These are phyloP conservation scores for Suhomyces taliae DNA, from an alignment of 1,139 yeast genomes.

Conservation along the genomic window DNA sequence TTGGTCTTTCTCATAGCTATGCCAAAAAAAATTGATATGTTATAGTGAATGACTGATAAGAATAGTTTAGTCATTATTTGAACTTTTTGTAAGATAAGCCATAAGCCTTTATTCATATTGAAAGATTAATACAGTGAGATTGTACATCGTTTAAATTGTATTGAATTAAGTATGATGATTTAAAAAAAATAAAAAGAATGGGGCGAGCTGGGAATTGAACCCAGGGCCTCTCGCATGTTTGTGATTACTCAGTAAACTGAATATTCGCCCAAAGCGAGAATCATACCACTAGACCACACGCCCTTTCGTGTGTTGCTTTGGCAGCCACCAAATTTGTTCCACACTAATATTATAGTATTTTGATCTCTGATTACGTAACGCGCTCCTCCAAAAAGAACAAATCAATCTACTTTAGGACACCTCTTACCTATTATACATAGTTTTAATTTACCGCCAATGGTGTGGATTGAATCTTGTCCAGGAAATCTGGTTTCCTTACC, in stretches of 20 bases:
- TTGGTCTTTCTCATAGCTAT: too few species aligned
- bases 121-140: too few species aligned
- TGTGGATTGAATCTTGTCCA: slow-evolving; percentile 41
- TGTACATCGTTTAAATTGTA: too few species aligned
- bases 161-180: too few species aligned
- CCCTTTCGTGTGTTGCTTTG: slow-evolving; percentile 10
- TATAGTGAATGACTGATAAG: too few species aligned
- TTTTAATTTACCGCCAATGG: slow-evolving; percentile 22
- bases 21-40: too few species aligned
- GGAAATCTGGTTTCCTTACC: slow-evolving; percentile 30
- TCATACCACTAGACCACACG: slow-evolving; percentile 38
- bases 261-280: slow-evolving; percentile 31
- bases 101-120: too few species aligned
- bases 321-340: too few species aligned
- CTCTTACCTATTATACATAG: not conserved
- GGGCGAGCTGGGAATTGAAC: slow-evolving; percentile 38
- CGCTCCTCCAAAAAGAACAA: not conserved
- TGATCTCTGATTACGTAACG: not conserved
- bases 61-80: too few species aligned
- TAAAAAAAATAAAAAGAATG: slow-evolving; percentile 15
- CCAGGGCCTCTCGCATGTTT: slow-evolving; percentile 37
- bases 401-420: not conserved
- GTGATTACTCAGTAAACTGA: slow-evolving; percentile 12
- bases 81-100: too few species aligned
- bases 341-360: too few species aligned